Evolutionary conservation across 1,284 basidiomycete genomes (phyloP), one percentile per base, ranked within the genome.

Genomic region (Sparassis latifolia): DNA sequence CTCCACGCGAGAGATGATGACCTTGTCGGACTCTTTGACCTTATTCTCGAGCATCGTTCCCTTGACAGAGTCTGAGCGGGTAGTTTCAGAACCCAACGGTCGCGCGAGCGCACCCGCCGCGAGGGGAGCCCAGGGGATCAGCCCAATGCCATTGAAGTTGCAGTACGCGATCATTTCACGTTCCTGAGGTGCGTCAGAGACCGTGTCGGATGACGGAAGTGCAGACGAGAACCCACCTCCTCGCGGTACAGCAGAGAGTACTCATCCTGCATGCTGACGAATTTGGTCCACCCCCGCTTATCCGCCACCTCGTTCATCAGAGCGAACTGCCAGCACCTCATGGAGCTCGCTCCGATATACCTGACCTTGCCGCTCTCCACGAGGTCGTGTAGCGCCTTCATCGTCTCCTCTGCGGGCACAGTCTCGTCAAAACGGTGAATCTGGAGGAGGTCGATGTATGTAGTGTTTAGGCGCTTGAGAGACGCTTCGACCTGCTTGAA

Each of bases 401-500:
- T 65, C 51, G 63, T 63, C 57, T 69, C 62, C 39, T 56, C 55
- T 48, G 82, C 76, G 0, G 82, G 82, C 0, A 81, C 83, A 2
- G 79, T 67, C 27, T 67, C 52, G 61, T 87, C 84, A 45, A 66
- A 74, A 5, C 68, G 63, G 47, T 55, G 53, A 72, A 78, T 80
- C 67, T 79, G 75, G 47, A 75, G 60, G 2, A 78, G 65, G 54
- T 79, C 76, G 45, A 79, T 63, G 58, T 78, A 77, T 5, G 72
- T 54, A 10, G 69, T 72, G 33, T 69, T 56, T 4, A 79, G 66
- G 2, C 76, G 67, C 9, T 53, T 52, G 0, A 79, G 66, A 0
- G 69, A 75, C 0, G 68, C 75, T 0, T 75, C 69, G 49, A 77
- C 80, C 2, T 80, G 75, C n/a, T 83, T 80, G 57, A 89, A 87